phyloP scores from a whole-genome alignment of 2,329 filamentous ascomycete species.

The Ophiosphaerella narmari region DNA sequence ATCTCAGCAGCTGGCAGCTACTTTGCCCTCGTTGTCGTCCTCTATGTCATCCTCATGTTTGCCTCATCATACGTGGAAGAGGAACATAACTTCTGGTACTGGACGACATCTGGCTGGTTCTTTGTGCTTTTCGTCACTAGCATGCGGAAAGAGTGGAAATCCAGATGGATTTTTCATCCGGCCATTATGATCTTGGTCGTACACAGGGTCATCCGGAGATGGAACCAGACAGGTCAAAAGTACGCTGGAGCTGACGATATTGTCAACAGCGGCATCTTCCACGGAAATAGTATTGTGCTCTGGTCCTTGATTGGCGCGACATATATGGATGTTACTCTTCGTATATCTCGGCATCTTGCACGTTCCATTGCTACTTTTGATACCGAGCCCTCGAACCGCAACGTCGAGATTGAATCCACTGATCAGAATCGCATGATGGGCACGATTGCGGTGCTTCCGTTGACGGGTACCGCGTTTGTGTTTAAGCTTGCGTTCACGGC shows the following conservation, averaged over 20 bases:
- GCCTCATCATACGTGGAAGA: constrained; percentile 97
- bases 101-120: constrained; percentile 74
- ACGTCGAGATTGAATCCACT: constrained; percentile 25
- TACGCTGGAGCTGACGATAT: constrained; percentile 90
- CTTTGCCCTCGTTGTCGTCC: constrained; percentile 40
- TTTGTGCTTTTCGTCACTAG: constrained; percentile 53
- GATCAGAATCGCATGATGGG: constrained; percentile 39
- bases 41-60: constrained; percentile 91
- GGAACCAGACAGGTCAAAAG: constrained; percentile 98
- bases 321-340: constrained; percentile 65
- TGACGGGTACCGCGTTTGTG: constrained; percentile 65
- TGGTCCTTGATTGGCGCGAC: constrained; percentile 74
- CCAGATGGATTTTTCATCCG: constrained; percentile 35
- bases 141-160: constrained; percentile 35
- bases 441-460: constrained; percentile 38
- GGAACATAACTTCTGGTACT: constrained; percentile 99
- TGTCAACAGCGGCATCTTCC: constrained; percentile 61
- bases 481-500: constrained; percentile 92
- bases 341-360: constrained; percentile 46
- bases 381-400: constrained; percentile 10
- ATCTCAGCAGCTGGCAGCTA: constrained; percentile 57
- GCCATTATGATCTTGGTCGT: constrained; percentile 59
- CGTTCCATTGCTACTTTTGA: constrained; percentile 32
- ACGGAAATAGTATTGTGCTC: constrained; percentile 64
- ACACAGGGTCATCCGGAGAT: constrained; percentile 72